These are phyloP conservation scores for Didymellaceae sp. DNA, from an alignment of 2,329 filamentous ascomycete species.

Conservation along the genomic window DNA sequence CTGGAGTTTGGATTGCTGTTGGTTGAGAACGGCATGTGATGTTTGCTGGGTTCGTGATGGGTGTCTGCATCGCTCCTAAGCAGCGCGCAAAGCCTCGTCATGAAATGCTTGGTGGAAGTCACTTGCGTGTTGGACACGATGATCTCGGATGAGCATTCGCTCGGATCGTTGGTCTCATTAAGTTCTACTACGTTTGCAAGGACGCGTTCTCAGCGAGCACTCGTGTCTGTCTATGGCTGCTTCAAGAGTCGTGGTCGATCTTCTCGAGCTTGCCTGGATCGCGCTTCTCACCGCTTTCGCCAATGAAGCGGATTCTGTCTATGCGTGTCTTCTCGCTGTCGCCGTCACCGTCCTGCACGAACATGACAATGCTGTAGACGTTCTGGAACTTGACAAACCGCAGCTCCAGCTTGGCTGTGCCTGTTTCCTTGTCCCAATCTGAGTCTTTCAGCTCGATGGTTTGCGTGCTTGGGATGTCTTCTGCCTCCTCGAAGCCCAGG, in stretches of 20 bases:
- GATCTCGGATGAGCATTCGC: neutral
- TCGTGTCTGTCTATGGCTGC: neutral
- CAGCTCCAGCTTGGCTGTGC: slow-evolving; percentile 63
- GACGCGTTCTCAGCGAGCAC: neutral
- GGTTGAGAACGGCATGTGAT: too few species aligned
- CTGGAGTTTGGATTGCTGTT: too few species aligned
- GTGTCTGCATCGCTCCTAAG: neutral
- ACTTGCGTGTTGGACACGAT: neutral
- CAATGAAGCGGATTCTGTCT: slow-evolving; percentile 79
- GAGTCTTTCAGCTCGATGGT: slow-evolving; percentile 73
- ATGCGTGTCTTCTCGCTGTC: slow-evolving; percentile 85
- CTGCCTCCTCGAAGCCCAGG: slow-evolving; percentile 93
- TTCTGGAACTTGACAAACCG: slow-evolving; percentile 98
- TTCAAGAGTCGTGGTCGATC: slow-evolving; percentile 71
- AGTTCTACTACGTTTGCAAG: neutral
- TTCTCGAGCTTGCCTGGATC: slow-evolving; percentile 96
- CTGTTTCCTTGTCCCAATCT: slow-evolving; percentile 72
- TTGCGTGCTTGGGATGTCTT: slow-evolving; percentile 83
- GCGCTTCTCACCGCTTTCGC: slow-evolving; percentile 88
- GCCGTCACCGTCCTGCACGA: slow-evolving; percentile 82
- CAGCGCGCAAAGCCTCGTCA: neutral
- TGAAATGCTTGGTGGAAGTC: too few species aligned
- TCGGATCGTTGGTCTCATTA: slow-evolving; percentile 16
- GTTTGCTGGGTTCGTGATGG: neutral
- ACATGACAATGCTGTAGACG: slow-evolving; percentile 83